phyloP scores from a whole-genome alignment of 345 rosid species.

The Dovyalis caffra region DNA sequence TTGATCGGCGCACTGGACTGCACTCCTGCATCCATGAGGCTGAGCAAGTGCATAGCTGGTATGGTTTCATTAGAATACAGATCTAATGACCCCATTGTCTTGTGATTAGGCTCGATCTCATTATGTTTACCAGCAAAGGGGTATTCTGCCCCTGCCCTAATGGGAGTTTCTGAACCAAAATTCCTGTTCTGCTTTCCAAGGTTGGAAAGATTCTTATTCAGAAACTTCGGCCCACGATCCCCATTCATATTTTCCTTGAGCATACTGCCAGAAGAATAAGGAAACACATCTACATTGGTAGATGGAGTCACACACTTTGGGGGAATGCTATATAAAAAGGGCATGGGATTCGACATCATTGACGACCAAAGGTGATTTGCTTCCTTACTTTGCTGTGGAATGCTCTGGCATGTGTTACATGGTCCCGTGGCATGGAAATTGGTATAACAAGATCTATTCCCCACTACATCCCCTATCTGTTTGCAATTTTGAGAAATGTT shows the following conservation, averaged over 20 bases:
- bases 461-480: conserved; percentile 47
- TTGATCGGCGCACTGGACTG: conserved; percentile 46
- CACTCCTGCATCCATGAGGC: conserved; percentile 81
- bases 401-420: conserved; percentile 47
- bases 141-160: conserved; percentile 35
- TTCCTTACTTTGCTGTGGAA: conserved; percentile 48
- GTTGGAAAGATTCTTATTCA: conserved; percentile 39
- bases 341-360: conserved; percentile 43
- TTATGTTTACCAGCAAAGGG: conserved; percentile 53
- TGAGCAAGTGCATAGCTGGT: conserved; percentile 88
- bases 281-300: conserved; percentile 28
- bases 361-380: conserved; percentile 48
- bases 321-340: conserved; percentile 37
- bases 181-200: conserved; percentile 49
- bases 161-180: conserved; percentile 36
- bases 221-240: conserved; percentile 31
- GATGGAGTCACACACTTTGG: conserved; percentile 35
- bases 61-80: conserved; percentile 66
- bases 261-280: conserved; percentile 34
- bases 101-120: conserved; percentile 26
- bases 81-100: conserved; percentile 44
- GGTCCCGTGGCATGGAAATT: conserved; percentile 33
- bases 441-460: conserved; percentile 36
- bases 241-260: conserved; percentile 32
- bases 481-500: conserved; percentile 36